phyloP scores from a whole-genome alignment of 2,329 filamentous ascomycete genomes.

The Fusarium kyushuense region DNA sequence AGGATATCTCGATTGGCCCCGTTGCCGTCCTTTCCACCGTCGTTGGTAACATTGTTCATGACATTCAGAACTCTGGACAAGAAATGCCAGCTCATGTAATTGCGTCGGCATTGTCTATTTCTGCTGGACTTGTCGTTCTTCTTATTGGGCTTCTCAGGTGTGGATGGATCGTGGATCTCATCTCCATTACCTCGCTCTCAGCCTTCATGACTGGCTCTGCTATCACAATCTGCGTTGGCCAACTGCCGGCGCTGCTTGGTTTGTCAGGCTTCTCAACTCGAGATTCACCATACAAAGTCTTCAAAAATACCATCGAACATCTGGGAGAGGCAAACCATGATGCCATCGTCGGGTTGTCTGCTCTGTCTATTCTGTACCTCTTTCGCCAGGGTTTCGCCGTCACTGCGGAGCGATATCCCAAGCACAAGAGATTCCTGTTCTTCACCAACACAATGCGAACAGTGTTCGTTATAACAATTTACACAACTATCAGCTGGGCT shows the following conservation, averaged over 20 bases:
- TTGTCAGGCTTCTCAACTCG: constrained; percentile 80
- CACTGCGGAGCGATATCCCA: constrained; percentile 76
- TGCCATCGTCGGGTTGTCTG: constrained; percentile 88
- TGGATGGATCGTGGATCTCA: constrained; percentile 93
- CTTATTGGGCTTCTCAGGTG: constrained; percentile 82
- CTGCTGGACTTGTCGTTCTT: constrained; percentile 81
- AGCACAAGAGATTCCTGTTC: constrained; percentile 81
- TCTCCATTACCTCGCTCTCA: constrained; percentile 88
- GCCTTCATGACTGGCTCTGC: constrained; percentile 98
- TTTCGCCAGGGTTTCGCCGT: constrained; percentile 75
- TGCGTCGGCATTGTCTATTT: constrained; percentile 81
- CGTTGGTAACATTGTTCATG: constrained; percentile 81
- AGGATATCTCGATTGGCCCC: constrained; percentile 97
- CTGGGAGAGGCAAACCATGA: constrained; percentile 77
- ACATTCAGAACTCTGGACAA: constrained; percentile 69
- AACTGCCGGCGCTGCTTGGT: constrained; percentile 85
- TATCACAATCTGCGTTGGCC: constrained; percentile 86
- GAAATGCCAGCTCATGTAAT: constrained; percentile 73
- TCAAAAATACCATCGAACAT: constrained; percentile 84
- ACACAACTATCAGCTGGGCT: constrained; percentile 90
- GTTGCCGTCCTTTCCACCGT: constrained; percentile 96
- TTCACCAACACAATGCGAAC: constrained; percentile 92
- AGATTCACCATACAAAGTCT: constrained; percentile 81
- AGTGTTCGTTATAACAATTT: constrained; percentile 90
- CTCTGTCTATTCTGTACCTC: constrained; percentile 80